These are phyloP conservation scores for Microdochium nivale DNA, from an alignment of 2,329 filamentous ascomycete species.

Conservation along the genomic window DNA sequence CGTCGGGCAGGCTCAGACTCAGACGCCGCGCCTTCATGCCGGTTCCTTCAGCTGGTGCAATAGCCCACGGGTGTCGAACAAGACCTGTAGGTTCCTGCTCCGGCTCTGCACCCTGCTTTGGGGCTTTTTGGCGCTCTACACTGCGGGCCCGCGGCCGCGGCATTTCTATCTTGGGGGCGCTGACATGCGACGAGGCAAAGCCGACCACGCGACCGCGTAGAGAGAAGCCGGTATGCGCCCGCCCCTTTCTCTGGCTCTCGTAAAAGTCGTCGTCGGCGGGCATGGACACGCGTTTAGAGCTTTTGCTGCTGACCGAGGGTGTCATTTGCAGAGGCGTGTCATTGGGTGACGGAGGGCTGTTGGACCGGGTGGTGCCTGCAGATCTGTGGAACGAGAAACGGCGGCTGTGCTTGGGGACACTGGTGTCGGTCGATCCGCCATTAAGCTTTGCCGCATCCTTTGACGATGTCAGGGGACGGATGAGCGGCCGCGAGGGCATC, in stretches of 20 bases:
- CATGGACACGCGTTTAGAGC: slow-evolving; percentile 17
- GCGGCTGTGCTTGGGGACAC: slow-evolving; percentile 17
- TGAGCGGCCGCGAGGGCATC: background rate
- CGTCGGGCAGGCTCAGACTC: slow-evolving; percentile 65
- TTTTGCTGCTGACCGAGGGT: slow-evolving; percentile 12
- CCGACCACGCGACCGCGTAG: slow-evolving; percentile 39
- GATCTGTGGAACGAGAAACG: slow-evolving; percentile 39
- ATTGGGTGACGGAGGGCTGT: slow-evolving; percentile 41
- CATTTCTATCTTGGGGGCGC: slow-evolving; percentile 11
- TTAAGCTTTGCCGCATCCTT: background rate
- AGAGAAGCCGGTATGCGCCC: slow-evolving; percentile 40
- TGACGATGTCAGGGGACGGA: background rate
- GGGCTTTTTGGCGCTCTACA: slow-evolving; percentile 18
- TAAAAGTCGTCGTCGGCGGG: slow-evolving; percentile 36
- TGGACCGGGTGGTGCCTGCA: slow-evolving; percentile 35
- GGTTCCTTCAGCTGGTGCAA: slow-evolving; percentile 60
- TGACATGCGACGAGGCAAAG: slow-evolving; percentile 22
- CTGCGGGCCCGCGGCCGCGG: slow-evolving; percentile 15
- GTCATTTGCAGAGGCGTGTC: slow-evolving; percentile 33
- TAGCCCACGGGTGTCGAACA: slow-evolving; percentile 44
- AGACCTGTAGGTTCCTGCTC: slow-evolving; percentile 20
- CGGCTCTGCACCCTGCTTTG: slow-evolving; percentile 5
- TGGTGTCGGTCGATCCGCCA: background rate
- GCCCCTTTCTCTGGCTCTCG: slow-evolving; percentile 38
- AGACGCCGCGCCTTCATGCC: slow-evolving; percentile 73